phyloP scores from a whole-genome alignment of 2,329 filamentous ascomycete genomes.

The Penicillium sp. region DNA sequence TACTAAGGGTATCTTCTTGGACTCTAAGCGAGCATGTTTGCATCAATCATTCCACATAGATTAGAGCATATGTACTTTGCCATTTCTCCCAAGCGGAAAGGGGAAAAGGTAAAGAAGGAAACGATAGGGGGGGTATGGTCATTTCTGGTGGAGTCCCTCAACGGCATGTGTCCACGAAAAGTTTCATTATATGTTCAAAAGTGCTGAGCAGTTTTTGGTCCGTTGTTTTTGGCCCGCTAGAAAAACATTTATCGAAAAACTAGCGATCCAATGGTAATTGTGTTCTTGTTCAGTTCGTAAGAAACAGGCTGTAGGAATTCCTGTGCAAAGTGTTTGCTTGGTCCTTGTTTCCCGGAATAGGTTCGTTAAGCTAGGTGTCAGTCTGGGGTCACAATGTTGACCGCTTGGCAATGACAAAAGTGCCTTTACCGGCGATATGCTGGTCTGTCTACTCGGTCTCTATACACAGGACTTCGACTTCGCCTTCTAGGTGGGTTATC shows the following conservation, averaged over 20 bases:
- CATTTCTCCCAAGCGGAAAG: neutral
- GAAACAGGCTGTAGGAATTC: neutral
- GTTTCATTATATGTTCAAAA: constrained; percentile 6
- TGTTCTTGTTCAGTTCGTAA: neutral
- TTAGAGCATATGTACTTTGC: constrained; percentile 12
- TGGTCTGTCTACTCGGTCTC: constrained; percentile 32
- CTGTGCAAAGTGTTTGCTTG: neutral
- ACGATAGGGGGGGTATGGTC: neutral
- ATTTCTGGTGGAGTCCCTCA: constrained; percentile 22
- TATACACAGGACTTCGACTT: constrained; percentile 41
- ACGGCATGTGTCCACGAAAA: constrained; percentile 21
- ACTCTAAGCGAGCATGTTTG: neutral
- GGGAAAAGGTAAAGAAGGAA: neutral
- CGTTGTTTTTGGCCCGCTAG: neutral
- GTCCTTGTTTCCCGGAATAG: too few relatives aligned
- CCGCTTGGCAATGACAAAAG: neutral
- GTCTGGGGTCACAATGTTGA: neutral
- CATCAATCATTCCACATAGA: constrained; percentile 17
- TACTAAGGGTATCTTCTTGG: constrained; percentile 35
- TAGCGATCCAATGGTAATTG: neutral
- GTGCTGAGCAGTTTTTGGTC: neutral
- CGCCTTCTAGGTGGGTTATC: constrained; percentile 36
- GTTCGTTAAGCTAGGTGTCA: too few relatives aligned
- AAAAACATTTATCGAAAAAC: neutral
- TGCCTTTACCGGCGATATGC: constrained; percentile 30